A percentile compares a stretch with the other conserved stretches of the same genome.
These are phyloP conservation scores for Geranium rotundifolium DNA, from an alignment of 345 rosid species.

Conservation along the genomic window DNA sequence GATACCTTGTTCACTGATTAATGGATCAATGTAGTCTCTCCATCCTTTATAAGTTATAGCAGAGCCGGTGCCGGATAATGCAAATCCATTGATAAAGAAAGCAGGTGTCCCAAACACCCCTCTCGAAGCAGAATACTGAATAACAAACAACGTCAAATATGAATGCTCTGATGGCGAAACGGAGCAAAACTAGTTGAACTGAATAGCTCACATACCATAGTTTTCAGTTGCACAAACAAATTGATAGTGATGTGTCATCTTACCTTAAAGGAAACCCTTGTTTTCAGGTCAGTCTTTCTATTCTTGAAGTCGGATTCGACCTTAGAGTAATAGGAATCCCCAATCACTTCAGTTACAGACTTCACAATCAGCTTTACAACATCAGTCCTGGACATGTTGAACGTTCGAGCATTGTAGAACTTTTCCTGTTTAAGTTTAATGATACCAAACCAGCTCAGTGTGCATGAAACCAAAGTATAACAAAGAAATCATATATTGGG, in stretches of 20 bases:
- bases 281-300: conserved; percentile 48
- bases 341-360: conserved; percentile 39
- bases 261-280: conserved; percentile 85
- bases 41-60: conserved; percentile 29
- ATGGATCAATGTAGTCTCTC: conserved; percentile 31
- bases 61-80: conserved; percentile 26
- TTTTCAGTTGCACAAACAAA: neutral
- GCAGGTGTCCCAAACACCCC: conserved; percentile 40
- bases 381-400: conserved; percentile 40
- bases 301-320: conserved; percentile 48
- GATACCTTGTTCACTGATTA: conserved; percentile 10
- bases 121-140: conserved; percentile 42
- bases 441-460: conserved; percentile 4
- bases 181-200: neutral
- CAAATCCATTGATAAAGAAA: conserved; percentile 35
- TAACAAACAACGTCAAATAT: conserved; percentile 4
- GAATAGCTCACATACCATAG: neutral
- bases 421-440: conserved; percentile 50
- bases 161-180: neutral
- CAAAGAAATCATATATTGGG: neutral
- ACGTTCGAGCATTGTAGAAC: conserved; percentile 58
- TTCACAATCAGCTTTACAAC: conserved; percentile 43
- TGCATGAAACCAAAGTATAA: neutral
- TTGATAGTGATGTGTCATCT: neutral
- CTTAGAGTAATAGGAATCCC: conserved; percentile 39